These are phyloP conservation scores for Spizellomyces punctatus DNA, from an alignment of 192 early-diverging fungal species.

Conservation along the genomic window DNA sequence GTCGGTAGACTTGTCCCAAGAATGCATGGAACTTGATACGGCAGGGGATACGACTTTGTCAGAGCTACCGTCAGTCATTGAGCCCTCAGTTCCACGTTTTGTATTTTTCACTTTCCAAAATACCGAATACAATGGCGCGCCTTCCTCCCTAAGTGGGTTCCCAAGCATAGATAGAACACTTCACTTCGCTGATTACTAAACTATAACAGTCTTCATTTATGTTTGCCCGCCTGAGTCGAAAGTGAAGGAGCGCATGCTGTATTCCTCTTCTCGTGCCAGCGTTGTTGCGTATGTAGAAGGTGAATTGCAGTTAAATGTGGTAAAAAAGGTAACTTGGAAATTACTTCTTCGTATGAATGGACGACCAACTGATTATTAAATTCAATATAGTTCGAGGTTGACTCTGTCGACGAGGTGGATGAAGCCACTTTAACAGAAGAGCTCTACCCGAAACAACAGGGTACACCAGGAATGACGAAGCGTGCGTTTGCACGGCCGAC, in stretches of 20 bases:
- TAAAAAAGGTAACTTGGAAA: slow-evolving; percentile 54
- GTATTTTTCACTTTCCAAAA: slow-evolving; percentile 59
- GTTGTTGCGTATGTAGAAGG: slow-evolving; percentile 61
- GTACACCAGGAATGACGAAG: slow-evolving; percentile 5
- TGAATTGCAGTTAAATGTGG: slow-evolving; percentile 54
- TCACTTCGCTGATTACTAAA: background rate
- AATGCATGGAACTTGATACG: slow-evolving; percentile 38
- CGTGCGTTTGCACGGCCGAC: slow-evolving; percentile 32
- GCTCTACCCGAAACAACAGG: background rate
- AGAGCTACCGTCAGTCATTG: slow-evolving; percentile 27
- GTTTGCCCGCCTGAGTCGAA: slow-evolving; percentile 81
- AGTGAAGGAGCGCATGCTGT: slow-evolving; percentile 90
- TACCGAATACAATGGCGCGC: slow-evolving; percentile 18
- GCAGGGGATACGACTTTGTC: slow-evolving; percentile 54
- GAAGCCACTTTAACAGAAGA: slow-evolving; percentile 5
- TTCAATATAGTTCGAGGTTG: slow-evolving; percentile 32
- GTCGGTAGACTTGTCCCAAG: slow-evolving; percentile 28
- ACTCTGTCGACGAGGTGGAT: slow-evolving; percentile 33
- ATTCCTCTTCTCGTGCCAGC: slow-evolving; percentile 72
- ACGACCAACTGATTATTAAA: background rate
- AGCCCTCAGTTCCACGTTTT: slow-evolving; percentile 70
- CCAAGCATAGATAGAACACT: background rate
- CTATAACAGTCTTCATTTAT: slow-evolving; percentile 76
- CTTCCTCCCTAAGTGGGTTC: background rate
- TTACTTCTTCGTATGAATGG: background rate